These are phyloP conservation scores for Tylopilus plumbeoviolaceoides DNA, from an alignment of 768 basidiomycete species.

Conservation along the genomic window DNA sequence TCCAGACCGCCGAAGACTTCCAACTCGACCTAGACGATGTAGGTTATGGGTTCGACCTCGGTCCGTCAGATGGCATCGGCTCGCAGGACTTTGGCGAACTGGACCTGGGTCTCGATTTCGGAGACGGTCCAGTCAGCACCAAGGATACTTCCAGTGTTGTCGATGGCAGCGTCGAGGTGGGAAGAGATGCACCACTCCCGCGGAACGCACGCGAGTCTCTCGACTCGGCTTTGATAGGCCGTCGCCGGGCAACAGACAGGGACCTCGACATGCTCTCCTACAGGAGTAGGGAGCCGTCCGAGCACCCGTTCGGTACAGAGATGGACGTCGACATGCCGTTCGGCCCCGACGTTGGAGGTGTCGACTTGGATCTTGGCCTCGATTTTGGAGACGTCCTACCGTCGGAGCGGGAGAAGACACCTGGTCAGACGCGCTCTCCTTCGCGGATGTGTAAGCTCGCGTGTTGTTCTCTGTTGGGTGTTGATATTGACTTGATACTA, in stretches of 20 bases:
- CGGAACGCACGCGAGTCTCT: conserved; percentile 52
- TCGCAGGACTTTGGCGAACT: conserved; percentile 75
- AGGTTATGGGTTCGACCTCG: conserved; percentile 71
- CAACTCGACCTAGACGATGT: conserved; percentile 56
- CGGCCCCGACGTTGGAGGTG: conserved; percentile 47
- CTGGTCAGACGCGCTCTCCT: conserved; percentile 53
- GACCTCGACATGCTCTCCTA: conserved; percentile 65
- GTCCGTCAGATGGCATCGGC: conserved; percentile 77
- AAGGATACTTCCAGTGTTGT: conserved; percentile 46
- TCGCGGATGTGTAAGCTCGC: conserved; percentile 65
- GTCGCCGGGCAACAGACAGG: conserved; percentile 39
- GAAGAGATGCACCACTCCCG: conserved; percentile 60
- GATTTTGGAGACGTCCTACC: conserved; percentile 59
- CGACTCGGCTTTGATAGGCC: conserved; percentile 56
- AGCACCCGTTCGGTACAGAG: conserved; percentile 60
- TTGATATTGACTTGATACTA: conserved; percentile 9
- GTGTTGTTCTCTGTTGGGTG: background rate
- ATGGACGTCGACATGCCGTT: conserved; percentile 47
- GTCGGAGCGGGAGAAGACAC: conserved; percentile 47
- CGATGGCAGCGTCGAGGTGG: conserved; percentile 64
- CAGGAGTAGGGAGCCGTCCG: conserved; percentile 59
- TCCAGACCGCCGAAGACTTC: conserved; percentile 72
- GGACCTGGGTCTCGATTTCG: conserved; percentile 78
- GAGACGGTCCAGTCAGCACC: conserved; percentile 46
- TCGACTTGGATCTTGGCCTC: conserved; percentile 67